These are phyloP conservation scores for Trichoderma lentiforme DNA, from an alignment of 2,329 filamentous ascomycete species.

Conservation along the genomic window DNA sequence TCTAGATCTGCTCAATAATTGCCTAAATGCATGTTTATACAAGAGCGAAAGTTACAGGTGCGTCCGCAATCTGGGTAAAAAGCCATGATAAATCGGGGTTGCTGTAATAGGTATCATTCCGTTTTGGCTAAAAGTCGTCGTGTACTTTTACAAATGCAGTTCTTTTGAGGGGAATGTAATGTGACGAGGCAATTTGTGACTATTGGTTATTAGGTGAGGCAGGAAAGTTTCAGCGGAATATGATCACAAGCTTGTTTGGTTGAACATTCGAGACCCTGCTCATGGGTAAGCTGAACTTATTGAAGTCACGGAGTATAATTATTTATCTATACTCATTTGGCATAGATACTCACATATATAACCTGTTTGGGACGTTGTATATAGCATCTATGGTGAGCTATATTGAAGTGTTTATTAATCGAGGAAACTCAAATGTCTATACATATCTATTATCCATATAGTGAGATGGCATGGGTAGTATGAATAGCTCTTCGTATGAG, in stretches of 20 bases:
- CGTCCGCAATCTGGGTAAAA: background rate
- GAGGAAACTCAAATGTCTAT: background rate
- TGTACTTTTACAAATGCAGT: background rate
- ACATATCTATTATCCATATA: background rate
- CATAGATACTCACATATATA: background rate
- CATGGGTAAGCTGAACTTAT: background rate
- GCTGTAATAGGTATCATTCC: background rate
- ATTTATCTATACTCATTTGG: background rate
- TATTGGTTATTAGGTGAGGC: background rate
- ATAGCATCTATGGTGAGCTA: background rate
- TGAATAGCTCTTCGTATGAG: background rate
- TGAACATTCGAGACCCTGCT: background rate
- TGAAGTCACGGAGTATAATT: background rate
- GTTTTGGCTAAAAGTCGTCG: background rate
- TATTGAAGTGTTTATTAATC: background rate
- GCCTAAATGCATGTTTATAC: background rate
- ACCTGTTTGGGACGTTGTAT: rapidly evolving
- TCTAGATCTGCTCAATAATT: background rate
- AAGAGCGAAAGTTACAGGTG: background rate
- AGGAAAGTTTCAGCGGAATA: background rate
- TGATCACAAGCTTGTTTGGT: background rate
- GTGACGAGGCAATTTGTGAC: background rate
- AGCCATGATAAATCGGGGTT: background rate
- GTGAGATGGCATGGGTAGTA: background rate
- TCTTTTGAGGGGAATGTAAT: background rate